A percentile compares a stretch with the other conserved stretches of the same genome.
Conservation (phyloP, 805 yeast species). For the Deakozyma indianensis region DNA sequence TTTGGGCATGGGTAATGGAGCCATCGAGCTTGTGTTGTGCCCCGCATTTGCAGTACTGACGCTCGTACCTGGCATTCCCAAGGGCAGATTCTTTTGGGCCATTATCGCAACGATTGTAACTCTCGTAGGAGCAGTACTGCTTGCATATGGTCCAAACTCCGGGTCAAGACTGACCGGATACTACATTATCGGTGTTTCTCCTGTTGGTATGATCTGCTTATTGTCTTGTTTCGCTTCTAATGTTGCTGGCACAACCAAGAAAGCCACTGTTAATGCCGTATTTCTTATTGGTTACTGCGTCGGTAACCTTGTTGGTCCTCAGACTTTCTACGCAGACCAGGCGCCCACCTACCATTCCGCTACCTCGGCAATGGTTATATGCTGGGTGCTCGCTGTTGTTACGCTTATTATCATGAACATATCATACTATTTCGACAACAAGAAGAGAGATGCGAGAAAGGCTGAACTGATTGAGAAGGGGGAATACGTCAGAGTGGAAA, state of each 20-base stretch:
- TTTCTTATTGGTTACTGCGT: conserved; percentile 46
- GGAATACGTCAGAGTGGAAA: conserved; percentile 9
- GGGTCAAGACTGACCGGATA: conserved; percentile 28
- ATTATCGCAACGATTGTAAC: conserved; percentile 36
- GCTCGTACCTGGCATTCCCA: conserved; percentile 4
- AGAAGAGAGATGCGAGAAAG: conserved; percentile 20
- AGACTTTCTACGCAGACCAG: conserved; percentile 32
- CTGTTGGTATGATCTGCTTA: conserved; percentile 17
- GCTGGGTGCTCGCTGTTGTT: conserved; percentile 16
- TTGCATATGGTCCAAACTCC: conserved; percentile 28
- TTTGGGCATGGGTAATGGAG: conserved; percentile 32
- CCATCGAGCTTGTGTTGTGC: conserved; percentile 19
- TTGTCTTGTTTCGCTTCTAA: conserved; percentile 24
- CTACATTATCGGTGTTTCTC: conserved; percentile 16
- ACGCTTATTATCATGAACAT: conserved; percentile 14
- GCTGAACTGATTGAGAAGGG: conserved; percentile 19
- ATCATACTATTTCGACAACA: conserved; percentile 25
- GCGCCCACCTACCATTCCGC: background rate
- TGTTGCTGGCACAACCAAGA: conserved; percentile 43
- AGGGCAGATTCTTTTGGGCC: conserved; percentile 20
- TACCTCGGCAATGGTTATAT: background rate
- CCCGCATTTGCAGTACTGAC: conserved; percentile 8
- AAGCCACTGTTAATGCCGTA: conserved; percentile 33
- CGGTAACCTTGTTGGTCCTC: conserved; percentile 56
- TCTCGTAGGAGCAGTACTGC: conserved; percentile 27